Conservation (phyloP, 257 asterid genomes). For the Handroanthus guayacan region DNA sequence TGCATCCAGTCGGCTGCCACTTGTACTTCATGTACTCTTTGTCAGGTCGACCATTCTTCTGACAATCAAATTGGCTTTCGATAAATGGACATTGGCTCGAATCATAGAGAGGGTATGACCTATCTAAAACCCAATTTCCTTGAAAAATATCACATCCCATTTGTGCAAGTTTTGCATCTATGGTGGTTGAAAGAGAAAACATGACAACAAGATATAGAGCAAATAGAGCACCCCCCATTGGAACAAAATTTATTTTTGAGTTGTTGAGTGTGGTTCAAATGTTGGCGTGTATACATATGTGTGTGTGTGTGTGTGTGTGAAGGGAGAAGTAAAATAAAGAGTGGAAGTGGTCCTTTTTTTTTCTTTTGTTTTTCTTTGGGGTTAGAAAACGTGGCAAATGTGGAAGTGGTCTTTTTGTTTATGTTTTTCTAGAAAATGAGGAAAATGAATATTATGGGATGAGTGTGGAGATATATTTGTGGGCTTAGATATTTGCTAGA, state of each 20-base stretch:
- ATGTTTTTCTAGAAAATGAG: too few species aligned
- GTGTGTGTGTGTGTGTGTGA: too few species aligned
- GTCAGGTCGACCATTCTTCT: conserved; percentile 58
- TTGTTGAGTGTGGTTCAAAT: too few species aligned
- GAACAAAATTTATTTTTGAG: not conserved
- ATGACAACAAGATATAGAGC: not conserved
- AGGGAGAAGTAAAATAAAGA: too few species aligned
- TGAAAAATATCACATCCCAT: conserved; percentile 50
- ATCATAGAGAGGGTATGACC: conserved; percentile 52
- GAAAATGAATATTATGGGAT: too few species aligned
- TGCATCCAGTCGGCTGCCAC: conserved; percentile 51
- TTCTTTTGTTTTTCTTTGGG: too few species aligned
- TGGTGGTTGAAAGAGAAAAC: not conserved
- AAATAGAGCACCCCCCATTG: conserved; percentile 15
- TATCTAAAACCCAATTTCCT: conserved; percentile 65
- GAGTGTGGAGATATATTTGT: too few species aligned
- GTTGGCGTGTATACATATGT: too few species aligned
- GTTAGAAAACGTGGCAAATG: too few species aligned
- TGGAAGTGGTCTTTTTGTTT: too few species aligned
- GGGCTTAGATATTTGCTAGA: too few species aligned
- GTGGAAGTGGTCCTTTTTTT: too few species aligned
- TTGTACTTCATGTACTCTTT: conserved; percentile 36
- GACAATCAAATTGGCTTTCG: conserved; percentile 47
- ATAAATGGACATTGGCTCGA: conserved; percentile 53
- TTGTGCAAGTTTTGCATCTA: conserved; percentile 26